These are phyloP conservation scores for Acrasis kona DNA, from an alignment of 78 protist genomes.

Conservation along the genomic window DNA sequence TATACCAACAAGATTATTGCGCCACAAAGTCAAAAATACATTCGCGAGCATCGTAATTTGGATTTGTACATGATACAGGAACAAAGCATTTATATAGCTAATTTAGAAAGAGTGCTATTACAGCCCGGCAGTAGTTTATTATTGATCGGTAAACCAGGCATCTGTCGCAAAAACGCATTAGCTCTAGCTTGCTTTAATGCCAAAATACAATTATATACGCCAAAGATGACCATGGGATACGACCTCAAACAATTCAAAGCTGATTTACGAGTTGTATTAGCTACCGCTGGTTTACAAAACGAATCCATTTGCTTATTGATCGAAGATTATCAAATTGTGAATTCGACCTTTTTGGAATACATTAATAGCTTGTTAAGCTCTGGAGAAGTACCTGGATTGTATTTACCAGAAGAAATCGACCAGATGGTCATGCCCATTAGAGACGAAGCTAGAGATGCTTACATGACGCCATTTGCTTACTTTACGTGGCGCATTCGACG, in stretches of 20 bases:
- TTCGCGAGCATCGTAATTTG: constrained; percentile 51
- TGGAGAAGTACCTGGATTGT: constrained; percentile 83
- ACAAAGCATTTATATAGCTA: constrained; percentile 33
- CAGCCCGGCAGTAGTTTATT: constrained; percentile 48
- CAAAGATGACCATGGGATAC: constrained; percentile 29
- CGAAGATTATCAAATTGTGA: constrained; percentile 64
- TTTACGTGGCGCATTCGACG: constrained; percentile 32
- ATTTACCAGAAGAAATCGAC: constrained; percentile 65
- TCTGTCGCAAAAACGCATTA: constrained; percentile 47
- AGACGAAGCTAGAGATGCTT: constrained; percentile 2
- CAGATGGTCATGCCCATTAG: constrained; percentile 40
- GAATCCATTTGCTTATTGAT: constrained; percentile 22
- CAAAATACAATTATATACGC: constrained; percentile 22
- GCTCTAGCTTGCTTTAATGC: constrained; percentile 29
- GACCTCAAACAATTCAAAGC: constrained; percentile 16
- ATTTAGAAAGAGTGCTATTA: constrained; percentile 65
- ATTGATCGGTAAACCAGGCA: constrained; percentile 54
- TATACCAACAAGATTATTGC: too few species aligned
- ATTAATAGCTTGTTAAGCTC: constrained; percentile 60
- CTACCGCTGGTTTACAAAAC: constrained; percentile 47
- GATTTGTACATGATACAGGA: constrained; percentile 52
- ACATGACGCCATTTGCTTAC: constrained; percentile 5
- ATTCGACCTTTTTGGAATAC: constrained; percentile 34
- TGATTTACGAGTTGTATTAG: constrained; percentile 45
- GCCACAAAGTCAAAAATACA: too few species aligned